A percentile compares a stretch with the other conserved stretches of the same genome.
phyloP scores from a whole-genome alignment of 768 basidiomycete genomes.

The Exsudoporus frostii region DNA sequence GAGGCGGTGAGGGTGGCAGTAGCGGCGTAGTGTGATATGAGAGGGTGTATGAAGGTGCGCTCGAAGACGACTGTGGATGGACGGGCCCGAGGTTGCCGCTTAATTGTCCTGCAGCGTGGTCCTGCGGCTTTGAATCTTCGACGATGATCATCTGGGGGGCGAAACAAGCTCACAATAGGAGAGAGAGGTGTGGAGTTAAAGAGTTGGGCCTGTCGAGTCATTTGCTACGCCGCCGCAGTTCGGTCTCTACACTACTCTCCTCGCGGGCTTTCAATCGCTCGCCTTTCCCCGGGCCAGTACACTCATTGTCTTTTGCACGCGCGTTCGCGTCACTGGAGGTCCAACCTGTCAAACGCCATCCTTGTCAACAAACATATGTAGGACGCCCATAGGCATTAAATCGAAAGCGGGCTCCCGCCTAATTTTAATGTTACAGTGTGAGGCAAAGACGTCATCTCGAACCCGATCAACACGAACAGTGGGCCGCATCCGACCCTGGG shows the following conservation, averaged over 20 bases:
- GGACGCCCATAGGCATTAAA: too few species aligned
- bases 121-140: neutral
- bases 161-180: too few species aligned
- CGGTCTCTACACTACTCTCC: too few species aligned
- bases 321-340: too few species aligned
- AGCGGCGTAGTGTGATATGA: slow-evolving; percentile 9
- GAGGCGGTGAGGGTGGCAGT: slow-evolving; percentile 3
- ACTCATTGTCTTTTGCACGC: neutral
- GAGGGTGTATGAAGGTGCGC: neutral
- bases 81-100: slow-evolving; percentile 4
- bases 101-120: neutral
- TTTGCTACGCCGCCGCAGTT: too few species aligned
- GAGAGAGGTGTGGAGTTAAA: too few species aligned
- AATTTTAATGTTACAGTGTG: neutral
- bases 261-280: neutral
- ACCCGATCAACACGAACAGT: slow-evolving; percentile 4
- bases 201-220: too few species aligned
- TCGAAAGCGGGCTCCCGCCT: neutral
- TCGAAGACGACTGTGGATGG: neutral
- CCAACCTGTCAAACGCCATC: too few species aligned
- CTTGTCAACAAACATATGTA: too few species aligned
- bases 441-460: slow-evolving; percentile 6
- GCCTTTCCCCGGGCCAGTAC: too few species aligned
- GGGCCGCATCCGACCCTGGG: slow-evolving; percentile 2
- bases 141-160: neutral